These are phyloP conservation scores for Pichia sp. DNA, from an alignment of 1,139 yeast genomes.

Conservation along the genomic window DNA sequence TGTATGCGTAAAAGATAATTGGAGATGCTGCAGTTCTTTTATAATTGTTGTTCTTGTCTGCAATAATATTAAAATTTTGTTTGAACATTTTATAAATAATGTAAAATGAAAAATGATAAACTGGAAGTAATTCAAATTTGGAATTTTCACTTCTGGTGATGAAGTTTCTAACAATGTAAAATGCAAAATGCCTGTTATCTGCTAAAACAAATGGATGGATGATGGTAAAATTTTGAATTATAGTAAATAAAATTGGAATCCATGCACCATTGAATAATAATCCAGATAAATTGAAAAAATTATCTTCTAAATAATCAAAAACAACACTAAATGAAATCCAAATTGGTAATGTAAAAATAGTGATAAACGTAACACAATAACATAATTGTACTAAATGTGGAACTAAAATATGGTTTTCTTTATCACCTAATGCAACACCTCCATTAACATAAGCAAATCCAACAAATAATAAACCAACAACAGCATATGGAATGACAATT, in stretches of 20 bases:
- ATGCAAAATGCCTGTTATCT: conserved; percentile 90
- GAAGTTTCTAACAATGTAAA: conserved; percentile 69
- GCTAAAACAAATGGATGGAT: conserved; percentile 89
- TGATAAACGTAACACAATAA: conserved; percentile 63
- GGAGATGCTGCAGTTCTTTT: conserved; percentile 24
- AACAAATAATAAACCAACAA: conserved; percentile 48
- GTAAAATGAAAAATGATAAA: conserved; percentile 67
- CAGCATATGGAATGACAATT: conserved; percentile 43
- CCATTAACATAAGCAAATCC: conserved; percentile 63
- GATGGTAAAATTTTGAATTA: conserved; percentile 57
- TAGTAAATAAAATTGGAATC: conserved; percentile 37
- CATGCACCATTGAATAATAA: conserved; percentile 20
- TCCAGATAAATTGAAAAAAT: conserved; percentile 15
- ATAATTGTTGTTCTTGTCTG: conserved; percentile 1
- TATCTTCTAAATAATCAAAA: conserved; percentile 27
- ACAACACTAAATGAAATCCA: conserved; percentile 47
- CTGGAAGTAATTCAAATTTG: conserved; percentile 46
- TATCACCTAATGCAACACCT: conserved; percentile 80
- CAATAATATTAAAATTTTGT: conserved; percentile 26
- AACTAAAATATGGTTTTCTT: conserved; percentile 69
- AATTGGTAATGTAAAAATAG: conserved; percentile 61
- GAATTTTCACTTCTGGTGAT: conserved; percentile 41
- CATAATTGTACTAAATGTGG: conserved; percentile 76
- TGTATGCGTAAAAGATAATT: conserved; percentile 40
- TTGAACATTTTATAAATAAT: conserved; percentile 36